phyloP scores from a whole-genome alignment of 2,329 filamentous ascomycete species.

The Mycosphaerella sp. region DNA sequence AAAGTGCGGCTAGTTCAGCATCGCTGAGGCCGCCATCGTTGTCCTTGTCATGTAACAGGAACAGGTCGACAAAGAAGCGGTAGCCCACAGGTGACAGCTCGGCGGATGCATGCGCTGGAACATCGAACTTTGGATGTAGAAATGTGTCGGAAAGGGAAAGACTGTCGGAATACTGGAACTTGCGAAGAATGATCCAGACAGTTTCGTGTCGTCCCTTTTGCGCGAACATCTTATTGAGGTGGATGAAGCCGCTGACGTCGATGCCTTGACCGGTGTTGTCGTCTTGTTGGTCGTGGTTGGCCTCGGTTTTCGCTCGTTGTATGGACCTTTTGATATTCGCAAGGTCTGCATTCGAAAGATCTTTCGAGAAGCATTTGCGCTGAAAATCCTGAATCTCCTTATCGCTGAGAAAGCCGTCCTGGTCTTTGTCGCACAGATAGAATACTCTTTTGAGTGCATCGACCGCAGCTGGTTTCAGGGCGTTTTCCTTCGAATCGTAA shows the following conservation, averaged over 20 bases:
- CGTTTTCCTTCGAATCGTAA: conserved; percentile 85
- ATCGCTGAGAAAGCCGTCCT: conserved; percentile 87
- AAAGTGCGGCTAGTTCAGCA: conserved; percentile 74
- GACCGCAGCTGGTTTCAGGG: conserved; percentile 82
- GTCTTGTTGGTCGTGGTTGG: conserved; percentile 15
- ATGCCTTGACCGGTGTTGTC: conserved; percentile 60
- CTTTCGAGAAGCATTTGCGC: conserved; percentile 83
- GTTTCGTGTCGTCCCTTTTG: conserved; percentile 98
- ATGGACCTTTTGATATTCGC: conserved; percentile 88
- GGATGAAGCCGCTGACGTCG: conserved; percentile 74
- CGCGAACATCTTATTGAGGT: conserved; percentile 91
- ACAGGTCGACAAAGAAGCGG: conserved; percentile 94
- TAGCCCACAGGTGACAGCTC: conserved; percentile 93
- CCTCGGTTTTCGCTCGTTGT: conserved; percentile 44
- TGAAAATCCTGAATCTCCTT: conserved; percentile 89
- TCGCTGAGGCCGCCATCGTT: conserved; percentile 93
- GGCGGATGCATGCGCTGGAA: conserved; percentile 84
- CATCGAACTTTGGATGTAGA: conserved; percentile 87
- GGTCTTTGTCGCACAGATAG: conserved; percentile 92
- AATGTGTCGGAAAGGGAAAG: conserved; percentile 86
- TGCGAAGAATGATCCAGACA: conserved; percentile 92
- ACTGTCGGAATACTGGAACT: conserved; percentile 95
- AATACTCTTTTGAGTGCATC: conserved; percentile 85
- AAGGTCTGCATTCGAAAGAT: conserved; percentile 72
- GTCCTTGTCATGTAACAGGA: conserved; percentile 91